These are phyloP conservation scores for Trichoderma sp. DNA, from an alignment of 2,329 filamentous ascomycete genomes.

Conservation along the genomic window DNA sequence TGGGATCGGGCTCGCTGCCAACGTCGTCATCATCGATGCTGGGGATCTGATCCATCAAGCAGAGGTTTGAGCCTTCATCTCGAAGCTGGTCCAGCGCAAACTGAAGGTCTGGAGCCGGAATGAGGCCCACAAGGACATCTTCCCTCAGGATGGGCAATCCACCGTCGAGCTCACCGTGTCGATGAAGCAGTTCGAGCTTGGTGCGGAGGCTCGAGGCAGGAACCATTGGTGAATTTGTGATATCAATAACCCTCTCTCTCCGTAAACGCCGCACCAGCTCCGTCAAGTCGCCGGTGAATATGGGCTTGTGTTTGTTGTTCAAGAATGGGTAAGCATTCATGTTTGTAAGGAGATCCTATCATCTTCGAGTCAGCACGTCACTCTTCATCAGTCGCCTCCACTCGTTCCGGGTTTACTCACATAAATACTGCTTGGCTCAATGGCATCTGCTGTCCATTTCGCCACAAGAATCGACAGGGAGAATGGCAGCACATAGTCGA, in stretches of 20 bases:
- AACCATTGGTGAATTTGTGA: conserved; percentile 77
- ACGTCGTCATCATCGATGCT: conserved; percentile 64
- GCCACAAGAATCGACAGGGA: conserved; percentile 86
- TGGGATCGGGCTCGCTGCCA: conserved; percentile 58
- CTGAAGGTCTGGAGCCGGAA: conserved; percentile 90
- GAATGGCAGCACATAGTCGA: conserved; percentile 94
- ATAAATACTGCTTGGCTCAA: conserved; percentile 93
- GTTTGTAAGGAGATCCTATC: conserved; percentile 80
- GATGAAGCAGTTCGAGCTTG: conserved; percentile 79
- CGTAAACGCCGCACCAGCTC: conserved; percentile 80
- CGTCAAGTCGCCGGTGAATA: conserved; percentile 83
- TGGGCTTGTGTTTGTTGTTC: conserved; percentile 90
- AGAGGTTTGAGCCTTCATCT: conserved; percentile 70
- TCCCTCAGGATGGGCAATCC: conserved; percentile 83
- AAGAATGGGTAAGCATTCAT: conserved; percentile 98
- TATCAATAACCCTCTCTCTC: conserved; percentile 79
- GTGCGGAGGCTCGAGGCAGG: conserved; percentile 70
- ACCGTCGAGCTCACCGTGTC: conserved; percentile 85
- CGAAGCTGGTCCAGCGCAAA: conserved; percentile 83
- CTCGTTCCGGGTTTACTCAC: conserved; percentile 53
- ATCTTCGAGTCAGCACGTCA: conserved; percentile 21
- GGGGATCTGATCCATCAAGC: conserved; percentile 73
- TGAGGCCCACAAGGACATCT: conserved; percentile 79
- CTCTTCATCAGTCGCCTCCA: background rate
- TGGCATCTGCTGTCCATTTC: conserved; percentile 97